Base-by-base conservation (phyloP, 2,329 filamentous ascomycete genomes). In the Dactylonectria estremocensis region DNA sequence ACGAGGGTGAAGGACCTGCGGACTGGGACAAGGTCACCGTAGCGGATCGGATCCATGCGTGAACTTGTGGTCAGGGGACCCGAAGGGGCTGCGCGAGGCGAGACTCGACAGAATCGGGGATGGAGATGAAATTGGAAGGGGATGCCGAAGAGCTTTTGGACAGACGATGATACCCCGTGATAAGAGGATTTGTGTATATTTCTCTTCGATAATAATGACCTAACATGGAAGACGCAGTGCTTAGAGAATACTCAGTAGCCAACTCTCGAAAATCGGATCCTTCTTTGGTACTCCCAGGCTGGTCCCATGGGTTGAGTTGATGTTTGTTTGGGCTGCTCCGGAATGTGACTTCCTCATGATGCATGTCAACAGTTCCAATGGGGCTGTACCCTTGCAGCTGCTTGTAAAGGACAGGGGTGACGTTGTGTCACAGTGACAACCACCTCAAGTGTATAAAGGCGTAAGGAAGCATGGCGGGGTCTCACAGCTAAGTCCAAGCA, bases 1-100 rank as follows among this genome's bases (percentile, higher is more conserved):
- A 94, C 79, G 94, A 97, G 76, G 85, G 86, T 0, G 82, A 83
- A 2, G 89, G 90, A 0, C 89, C 88, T 3, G 69, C 73, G 9
- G 79, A 83, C 55, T 90, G 87, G 86, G 84, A 89, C 57, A 81
- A 78, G 64, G 79, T 77, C 48, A 79, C 74, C 8, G 53, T 80
- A 52, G 71, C 72, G 14, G 78, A 79, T 56, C 72, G 76, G 33
- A 71, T 78, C 18, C 75, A 74, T 48, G 74, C 76, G n/a, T 78
- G 31, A 50, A 31, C 9, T 7, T 33, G 22, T 4, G n/a, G 33
- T 8, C 14, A 18, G 4, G n/a, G 31, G 18, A n/a, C 31, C 35
- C 20, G 28, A 13, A 35, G 31, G 50, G 6, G 50, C n/a, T n/a
- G 50, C n/a, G 16, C 5, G 28, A 18, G 31, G 31, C n/a, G 14